These are phyloP conservation scores for Alternaria arborescens DNA, from an alignment of 2,329 filamentous ascomycete species.

Conservation along the genomic window DNA sequence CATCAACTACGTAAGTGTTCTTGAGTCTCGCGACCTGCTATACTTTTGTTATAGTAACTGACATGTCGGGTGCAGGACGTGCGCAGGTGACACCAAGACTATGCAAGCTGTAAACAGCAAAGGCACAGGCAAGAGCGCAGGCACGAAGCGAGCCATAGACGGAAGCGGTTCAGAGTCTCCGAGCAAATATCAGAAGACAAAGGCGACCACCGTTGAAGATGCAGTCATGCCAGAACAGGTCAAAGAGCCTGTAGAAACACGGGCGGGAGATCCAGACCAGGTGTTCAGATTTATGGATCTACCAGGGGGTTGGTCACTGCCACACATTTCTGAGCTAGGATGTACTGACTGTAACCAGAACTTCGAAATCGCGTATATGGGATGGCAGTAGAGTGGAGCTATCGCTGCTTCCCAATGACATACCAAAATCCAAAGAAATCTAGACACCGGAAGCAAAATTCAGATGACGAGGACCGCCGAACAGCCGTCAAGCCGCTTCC, in stretches of 20 bases:
- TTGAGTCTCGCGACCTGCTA: not conserved
- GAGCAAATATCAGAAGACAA: constrained; percentile 17
- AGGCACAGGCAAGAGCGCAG: constrained; percentile 5
- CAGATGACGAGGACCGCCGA: not conserved
- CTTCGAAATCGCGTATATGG: constrained; percentile 39
- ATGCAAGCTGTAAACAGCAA: constrained; percentile 4
- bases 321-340: not conserved
- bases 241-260: not conserved
- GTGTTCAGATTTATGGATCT: constrained; percentile 35
- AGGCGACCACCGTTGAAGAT: not conserved
- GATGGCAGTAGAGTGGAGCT: constrained; percentile 17
- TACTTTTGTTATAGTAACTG: not conserved
- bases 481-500: constrained; percentile 17
- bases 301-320: constrained; percentile 27
- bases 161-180: not conserved
- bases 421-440: constrained; percentile 5
- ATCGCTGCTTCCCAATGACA: constrained; percentile 26
- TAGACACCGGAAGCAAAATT: not conserved
- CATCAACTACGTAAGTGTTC: constrained; percentile 12
- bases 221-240: not conserved
- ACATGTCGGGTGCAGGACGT: constrained; percentile 13
- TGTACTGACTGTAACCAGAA: constrained; percentile 24
- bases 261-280: not conserved
- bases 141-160: constrained; percentile 9
- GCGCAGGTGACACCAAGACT: constrained; percentile 3